A percentile compares a stretch with the other conserved stretches of the same genome.
Conservation (phyloP, 1,284 basidiomycete species). For the Pholiota adiposa region DNA sequence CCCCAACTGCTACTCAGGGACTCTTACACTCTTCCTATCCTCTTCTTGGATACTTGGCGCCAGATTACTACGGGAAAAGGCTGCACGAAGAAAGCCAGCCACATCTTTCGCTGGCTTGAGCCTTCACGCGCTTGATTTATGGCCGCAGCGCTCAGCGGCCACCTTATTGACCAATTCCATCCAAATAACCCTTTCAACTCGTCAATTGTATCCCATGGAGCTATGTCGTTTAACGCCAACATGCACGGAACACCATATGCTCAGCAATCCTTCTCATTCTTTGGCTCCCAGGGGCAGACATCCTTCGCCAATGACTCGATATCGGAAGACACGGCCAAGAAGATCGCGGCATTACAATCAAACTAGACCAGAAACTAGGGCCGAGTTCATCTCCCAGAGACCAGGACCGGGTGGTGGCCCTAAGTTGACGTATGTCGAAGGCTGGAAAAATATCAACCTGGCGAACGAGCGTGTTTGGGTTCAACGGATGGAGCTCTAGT, state of each 20-base stretch:
- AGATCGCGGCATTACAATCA: conserved; percentile 80
- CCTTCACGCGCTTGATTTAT: conserved; percentile 27
- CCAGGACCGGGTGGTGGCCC: conserved; percentile 86
- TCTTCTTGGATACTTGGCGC: too few relatives aligned
- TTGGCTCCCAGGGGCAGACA: conserved; percentile 27
- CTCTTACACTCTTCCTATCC: too few relatives aligned
- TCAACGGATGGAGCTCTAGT: conserved; percentile 95
- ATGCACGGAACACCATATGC: conserved; percentile 52
- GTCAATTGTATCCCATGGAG: conserved; percentile 48
- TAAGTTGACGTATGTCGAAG: conserved; percentile 95
- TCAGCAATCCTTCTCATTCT: conserved; percentile 35
- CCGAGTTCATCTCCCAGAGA: conserved; percentile 91
- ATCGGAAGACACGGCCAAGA: conserved; percentile 60
- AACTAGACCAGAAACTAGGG: conserved; percentile 87
- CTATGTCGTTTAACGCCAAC: conserved; percentile 59
- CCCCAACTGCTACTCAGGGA: too few relatives aligned
- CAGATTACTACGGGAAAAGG: too few relatives aligned
- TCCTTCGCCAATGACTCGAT: conserved; percentile 45
- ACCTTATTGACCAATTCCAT: conserved; percentile 47
- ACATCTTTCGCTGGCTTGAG: not conserved
- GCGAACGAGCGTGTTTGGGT: conserved; percentile 98
- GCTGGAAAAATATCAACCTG: conserved; percentile 95
- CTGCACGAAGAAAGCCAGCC: not conserved
- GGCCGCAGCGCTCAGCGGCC: conserved; percentile 53
- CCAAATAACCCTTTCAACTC: conserved; percentile 34